Evolutionary conservation across 495 filamentous ascomycete species (phyloP), one percentile per base, ranked within the genome.

Genomic region (Recurvomyces mirabilis): DNA sequence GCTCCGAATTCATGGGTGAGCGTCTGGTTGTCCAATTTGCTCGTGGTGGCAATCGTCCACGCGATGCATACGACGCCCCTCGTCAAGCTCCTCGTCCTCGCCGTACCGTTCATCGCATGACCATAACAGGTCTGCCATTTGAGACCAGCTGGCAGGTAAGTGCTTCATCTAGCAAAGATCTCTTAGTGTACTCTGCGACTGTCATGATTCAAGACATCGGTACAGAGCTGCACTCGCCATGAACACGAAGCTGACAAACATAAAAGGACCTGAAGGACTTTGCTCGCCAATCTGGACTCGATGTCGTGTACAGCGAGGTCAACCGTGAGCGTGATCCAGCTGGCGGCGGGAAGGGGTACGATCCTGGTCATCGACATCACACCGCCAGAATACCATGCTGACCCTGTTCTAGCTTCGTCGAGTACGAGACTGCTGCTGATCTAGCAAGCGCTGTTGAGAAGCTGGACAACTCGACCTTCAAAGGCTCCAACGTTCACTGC

Each of bases 131-230:
- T 69, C 87, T 98, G 68, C 88, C 89, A 58, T 74, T 74, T 66
- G 93, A 96, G 73, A 96, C 93, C 72, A 94, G 87, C 77, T 98
- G 91, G 91, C 91, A 98, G 91, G 91, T 98, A 83, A 93, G 91
- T 84, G 80, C 21, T 14, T 28, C 36, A 28, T 28, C 44, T n/a
- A n/a, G n/a, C n/a, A n/a, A n/a, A n/a, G n/a, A n/a, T n/a, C n/a
- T n/a, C n/a, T n/a, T n/a, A n/a, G n/a, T n/a, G n/a, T n/a, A n/a
- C n/a, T n/a, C n/a, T n/a, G n/a, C n/a, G n/a, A n/a, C n/a, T n/a
- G n/a, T n/a, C n/a, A n/a, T n/a, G n/a, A n/a, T n/a, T n/a, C n/a
- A n/a, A n/a, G n/a, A n/a, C n/a, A n/a, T n/a, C n/a, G n/a, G n/a
- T n/a, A n/a, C n/a, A n/a, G 14, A 29, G 9, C 46, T 56, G 66